phyloP scores from a whole-genome alignment of 805 yeast species.

The Isabelozyma rhagii region DNA sequence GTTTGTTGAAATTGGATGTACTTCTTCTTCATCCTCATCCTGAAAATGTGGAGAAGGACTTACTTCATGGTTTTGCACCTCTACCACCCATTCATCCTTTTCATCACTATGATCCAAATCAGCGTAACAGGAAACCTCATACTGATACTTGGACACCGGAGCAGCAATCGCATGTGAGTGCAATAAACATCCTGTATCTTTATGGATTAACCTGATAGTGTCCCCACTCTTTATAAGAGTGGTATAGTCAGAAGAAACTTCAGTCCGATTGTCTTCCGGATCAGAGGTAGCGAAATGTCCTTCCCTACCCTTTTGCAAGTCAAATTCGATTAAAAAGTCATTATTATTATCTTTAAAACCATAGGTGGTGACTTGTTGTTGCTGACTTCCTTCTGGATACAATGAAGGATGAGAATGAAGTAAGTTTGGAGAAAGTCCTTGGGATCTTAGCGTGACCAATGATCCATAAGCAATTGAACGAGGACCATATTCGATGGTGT shows the following conservation, averaged over 20 bases:
- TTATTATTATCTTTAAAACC: constrained; percentile 87
- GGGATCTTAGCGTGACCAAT: constrained; percentile 60
- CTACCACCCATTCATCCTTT: constrained; percentile 89
- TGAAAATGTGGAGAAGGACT: constrained; percentile 39
- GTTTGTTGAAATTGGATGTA: constrained; percentile 76
- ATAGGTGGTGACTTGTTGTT: constrained; percentile 93
- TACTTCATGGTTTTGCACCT: constrained; percentile 62
- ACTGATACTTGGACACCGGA: constrained; percentile 61
- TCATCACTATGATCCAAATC: constrained; percentile 65
- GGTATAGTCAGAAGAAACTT: constrained; percentile 10
- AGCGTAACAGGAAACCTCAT: constrained; percentile 90
- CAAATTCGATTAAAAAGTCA: constrained; percentile 70
- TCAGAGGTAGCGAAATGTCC: constrained; percentile 30
- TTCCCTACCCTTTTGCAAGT: constrained; percentile 38
- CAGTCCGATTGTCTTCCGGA: constrained; percentile 10
- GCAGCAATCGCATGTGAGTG: constrained; percentile 83
- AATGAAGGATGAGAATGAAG: constrained; percentile 84
- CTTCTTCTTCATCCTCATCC: constrained; percentile 44
- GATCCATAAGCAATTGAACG: constrained; percentile 64
- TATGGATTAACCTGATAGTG: constrained; percentile 69
- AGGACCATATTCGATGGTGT: constrained; percentile 64
- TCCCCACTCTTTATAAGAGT: constrained; percentile 56
- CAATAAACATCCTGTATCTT: constrained; percentile 65
- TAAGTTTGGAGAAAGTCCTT: constrained; percentile 69
- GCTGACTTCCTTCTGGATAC: constrained; percentile 89